phyloP scores from a whole-genome alignment of 345 rosid species.

The Sonneratia caseolaris region DNA sequence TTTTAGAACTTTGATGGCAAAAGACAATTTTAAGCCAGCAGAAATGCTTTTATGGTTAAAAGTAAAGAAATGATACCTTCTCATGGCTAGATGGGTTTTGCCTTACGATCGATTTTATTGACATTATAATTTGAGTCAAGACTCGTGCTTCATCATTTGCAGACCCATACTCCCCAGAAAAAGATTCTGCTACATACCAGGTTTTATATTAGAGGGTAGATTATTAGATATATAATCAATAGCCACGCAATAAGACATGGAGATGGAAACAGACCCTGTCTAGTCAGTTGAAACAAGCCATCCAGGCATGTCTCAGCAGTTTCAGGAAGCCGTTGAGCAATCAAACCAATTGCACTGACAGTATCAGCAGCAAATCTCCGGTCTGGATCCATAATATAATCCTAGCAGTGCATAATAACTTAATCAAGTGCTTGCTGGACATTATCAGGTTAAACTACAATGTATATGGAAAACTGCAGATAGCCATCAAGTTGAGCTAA shows the following conservation, averaged over 20 bases:
- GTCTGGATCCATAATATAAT: constrained; percentile 86
- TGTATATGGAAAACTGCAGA: neutral
- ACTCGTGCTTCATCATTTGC: constrained; percentile 55
- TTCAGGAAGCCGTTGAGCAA: constrained; percentile 59
- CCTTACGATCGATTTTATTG: constrained; percentile 68
- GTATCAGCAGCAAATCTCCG: constrained; percentile 83
- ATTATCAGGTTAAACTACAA: neutral
- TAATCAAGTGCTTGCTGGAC: constrained; percentile 20
- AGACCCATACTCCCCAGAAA: constrained; percentile 32
- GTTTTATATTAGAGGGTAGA: constrained; percentile 13
- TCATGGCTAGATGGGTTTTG: constrained; percentile 67
- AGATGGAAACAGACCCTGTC: constrained; percentile 45
- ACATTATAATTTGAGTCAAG: constrained; percentile 64
- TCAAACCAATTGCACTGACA: constrained; percentile 79
- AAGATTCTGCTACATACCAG: constrained; percentile 41
- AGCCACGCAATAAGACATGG: constrained; percentile 2
- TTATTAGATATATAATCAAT: neutral
- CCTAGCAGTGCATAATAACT: constrained; percentile 40
- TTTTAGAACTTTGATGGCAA: neutral
- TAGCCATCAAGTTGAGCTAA: neutral
- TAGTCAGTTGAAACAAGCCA: constrained; percentile 53
- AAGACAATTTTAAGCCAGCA: neutral
- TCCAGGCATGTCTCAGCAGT: constrained; percentile 64
- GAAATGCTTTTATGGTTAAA: no score
- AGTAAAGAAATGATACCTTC: constrained; percentile 39